Conservation (phyloP, 495 filamentous ascomycete species). For the Neurospora tetrasperma region DNA sequence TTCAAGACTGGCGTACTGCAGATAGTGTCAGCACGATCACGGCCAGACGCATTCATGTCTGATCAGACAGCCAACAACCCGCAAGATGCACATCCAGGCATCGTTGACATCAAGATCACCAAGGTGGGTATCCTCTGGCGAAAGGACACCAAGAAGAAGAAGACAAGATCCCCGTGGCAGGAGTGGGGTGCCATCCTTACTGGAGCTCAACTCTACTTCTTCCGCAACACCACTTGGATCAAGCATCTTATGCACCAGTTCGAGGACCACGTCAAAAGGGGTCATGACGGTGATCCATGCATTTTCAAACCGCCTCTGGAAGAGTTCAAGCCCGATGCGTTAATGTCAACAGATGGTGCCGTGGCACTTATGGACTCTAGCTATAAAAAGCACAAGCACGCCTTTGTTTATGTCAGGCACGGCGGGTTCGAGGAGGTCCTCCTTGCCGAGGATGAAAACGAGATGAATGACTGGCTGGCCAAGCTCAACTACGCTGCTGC, state of each 20-base stretch:
- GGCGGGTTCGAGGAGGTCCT: slow-evolving; percentile 85
- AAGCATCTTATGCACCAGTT: slow-evolving; percentile 80
- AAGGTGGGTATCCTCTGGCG: slow-evolving; percentile 95
- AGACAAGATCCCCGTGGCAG: slow-evolving; percentile 90
- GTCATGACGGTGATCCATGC: slow-evolving; percentile 56
- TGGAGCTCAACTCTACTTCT: slow-evolving; percentile 91
- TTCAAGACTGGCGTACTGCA: slow-evolving; percentile 85
- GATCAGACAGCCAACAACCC: slow-evolving; percentile 76
- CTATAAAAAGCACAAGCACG: slow-evolving; percentile 95
- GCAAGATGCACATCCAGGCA: slow-evolving; percentile 76
- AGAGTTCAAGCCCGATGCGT: slow-evolving; percentile 82
- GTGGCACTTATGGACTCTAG: slow-evolving; percentile 77
- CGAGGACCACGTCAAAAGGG: slow-evolving; percentile 63
- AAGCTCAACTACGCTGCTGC: slow-evolving; percentile 95
- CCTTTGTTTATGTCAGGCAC: slow-evolving; percentile 83
- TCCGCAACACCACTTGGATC: slow-evolving; percentile 86
- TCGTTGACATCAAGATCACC: slow-evolving; percentile 94
- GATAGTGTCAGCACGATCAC: slow-evolving; percentile 84
- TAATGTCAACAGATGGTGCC: slow-evolving; percentile 86
- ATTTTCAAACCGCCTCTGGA: slow-evolving; percentile 83
- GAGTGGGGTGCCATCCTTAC: slow-evolving; percentile 97
- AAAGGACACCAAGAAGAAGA: slow-evolving; percentile 91
- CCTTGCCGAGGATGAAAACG: slow-evolving; percentile 74
- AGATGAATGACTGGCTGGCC: slow-evolving; percentile 95
- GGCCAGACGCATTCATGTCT: slow-evolving; percentile 89